A percentile compares a stretch with the other conserved stretches of the same genome.
Evolutionary conservation across 1,284 basidiomycete species (phyloP).

Genomic region (Sutorius eximius): DNA sequence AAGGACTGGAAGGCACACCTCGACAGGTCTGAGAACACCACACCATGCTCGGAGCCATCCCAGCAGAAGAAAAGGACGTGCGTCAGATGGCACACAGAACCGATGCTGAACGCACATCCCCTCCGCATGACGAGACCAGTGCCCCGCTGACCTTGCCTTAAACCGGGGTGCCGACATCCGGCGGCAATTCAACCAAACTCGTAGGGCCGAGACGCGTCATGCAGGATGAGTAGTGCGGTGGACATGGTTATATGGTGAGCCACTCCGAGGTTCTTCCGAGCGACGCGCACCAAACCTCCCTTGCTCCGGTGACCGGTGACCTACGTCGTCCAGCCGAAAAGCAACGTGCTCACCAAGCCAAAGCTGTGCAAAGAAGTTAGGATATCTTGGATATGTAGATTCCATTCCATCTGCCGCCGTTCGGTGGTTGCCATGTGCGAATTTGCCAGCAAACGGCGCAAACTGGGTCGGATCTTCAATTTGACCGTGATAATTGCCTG

Average conservation of each 20-base stretch:
- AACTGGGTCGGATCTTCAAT: neutral
- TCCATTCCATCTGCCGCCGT: neutral
- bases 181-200: too few species aligned
- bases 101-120: neutral
- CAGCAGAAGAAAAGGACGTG: neutral
- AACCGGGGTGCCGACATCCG: too few species aligned
- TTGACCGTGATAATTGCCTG: neutral
- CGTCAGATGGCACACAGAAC: neutral
- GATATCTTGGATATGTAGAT: too few species aligned
- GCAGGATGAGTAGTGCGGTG: neutral
- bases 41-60: neutral
- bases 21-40: neutral
- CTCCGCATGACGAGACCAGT: neutral
- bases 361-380: neutral
- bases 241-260: neutral
- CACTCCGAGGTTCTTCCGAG: neutral
- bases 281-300: too few species aligned
- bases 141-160: neutral
- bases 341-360: neutral
- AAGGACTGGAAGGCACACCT: neutral
- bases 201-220: too few species aligned
- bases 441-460: neutral
- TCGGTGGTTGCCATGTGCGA: constrained; percentile 1
- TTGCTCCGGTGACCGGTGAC: neutral
- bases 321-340: neutral